Conservation (phyloP, 495 filamentous ascomycete genomes). For the Aspergillus sparsus region DNA sequence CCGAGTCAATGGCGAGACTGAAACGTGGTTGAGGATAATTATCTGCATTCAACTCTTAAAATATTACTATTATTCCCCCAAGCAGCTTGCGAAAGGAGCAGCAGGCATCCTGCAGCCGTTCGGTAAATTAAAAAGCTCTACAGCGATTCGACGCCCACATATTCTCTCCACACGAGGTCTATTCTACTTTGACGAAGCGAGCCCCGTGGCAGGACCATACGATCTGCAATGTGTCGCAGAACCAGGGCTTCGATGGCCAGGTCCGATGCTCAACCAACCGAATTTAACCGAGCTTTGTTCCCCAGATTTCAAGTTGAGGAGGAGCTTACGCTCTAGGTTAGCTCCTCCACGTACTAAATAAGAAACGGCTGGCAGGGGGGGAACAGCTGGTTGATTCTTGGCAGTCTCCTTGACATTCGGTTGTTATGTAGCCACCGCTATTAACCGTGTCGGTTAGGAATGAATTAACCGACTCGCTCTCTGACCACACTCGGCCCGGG, state of each 20-base stretch:
- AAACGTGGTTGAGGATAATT: neutral
- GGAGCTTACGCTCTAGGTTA: neutral
- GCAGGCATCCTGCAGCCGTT: neutral
- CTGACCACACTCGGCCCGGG: neutral
- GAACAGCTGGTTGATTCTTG: neutral
- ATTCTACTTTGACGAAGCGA: constrained; percentile 4
- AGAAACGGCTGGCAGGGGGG: neutral
- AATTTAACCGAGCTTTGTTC: constrained; percentile 20
- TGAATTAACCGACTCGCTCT: constrained; percentile 13
- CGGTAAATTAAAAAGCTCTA: constrained; percentile 12
- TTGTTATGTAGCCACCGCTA: neutral
- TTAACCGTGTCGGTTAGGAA: constrained; percentile 10
- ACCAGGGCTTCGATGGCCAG: neutral
- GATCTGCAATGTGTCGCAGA: constrained; percentile 2
- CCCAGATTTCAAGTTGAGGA: constrained; percentile 11
- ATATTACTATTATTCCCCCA: neutral
- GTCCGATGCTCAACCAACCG: neutral
- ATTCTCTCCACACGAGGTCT: constrained; percentile 13
- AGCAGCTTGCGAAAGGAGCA: neutral
- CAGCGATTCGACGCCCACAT: constrained; percentile 11
- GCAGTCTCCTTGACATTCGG: constrained; percentile 8
- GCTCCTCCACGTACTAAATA: neutral
- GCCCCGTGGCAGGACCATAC: constrained; percentile 7
- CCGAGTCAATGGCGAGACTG: neutral
- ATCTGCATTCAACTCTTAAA: neutral